phyloP scores from a whole-genome alignment of 2,329 filamentous ascomycete genomes.

The Phaeoacremonium minimum region DNA sequence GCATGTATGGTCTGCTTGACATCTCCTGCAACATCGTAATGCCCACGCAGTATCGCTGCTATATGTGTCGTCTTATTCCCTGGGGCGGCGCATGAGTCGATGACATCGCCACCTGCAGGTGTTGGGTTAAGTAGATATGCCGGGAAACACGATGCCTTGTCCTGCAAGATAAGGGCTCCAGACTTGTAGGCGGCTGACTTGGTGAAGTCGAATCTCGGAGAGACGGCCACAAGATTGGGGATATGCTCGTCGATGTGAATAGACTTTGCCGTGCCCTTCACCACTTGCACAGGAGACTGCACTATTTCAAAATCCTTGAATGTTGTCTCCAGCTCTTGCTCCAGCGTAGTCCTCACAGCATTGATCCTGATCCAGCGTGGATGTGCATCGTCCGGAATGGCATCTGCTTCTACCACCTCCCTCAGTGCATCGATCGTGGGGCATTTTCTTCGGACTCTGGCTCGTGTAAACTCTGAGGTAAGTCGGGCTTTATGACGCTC shows the following conservation, averaged over 20 bases:
- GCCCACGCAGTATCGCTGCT: slow-evolving; percentile 59
- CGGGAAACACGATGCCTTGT: slow-evolving; percentile 96
- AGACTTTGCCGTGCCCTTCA: slow-evolving; percentile 37
- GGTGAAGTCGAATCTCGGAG: slow-evolving; percentile 66
- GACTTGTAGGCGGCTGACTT: slow-evolving; percentile 68
- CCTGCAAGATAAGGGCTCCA: slow-evolving; percentile 84
- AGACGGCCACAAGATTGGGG: slow-evolving; percentile 77
- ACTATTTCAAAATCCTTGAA: slow-evolving; percentile 63
- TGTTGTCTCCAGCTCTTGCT: slow-evolving; percentile 68
- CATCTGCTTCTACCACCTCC: slow-evolving; percentile 49
- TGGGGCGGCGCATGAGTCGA: slow-evolving; percentile 93
- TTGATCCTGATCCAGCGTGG: slow-evolving; percentile 95
- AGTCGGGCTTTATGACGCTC: slow-evolving; percentile 80
- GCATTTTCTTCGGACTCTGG: slow-evolving; percentile 67
- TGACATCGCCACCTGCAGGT: slow-evolving; percentile 65
- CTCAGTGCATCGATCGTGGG: slow-evolving; percentile 64
- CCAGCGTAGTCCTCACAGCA: slow-evolving; percentile 65
- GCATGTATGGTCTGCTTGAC: slow-evolving; percentile 58
- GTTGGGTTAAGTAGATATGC: slow-evolving; percentile 76
- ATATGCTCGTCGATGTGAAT: slow-evolving; percentile 77
- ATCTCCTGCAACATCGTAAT: slow-evolving; percentile 16
- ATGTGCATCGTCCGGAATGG: slow-evolving; percentile 51
- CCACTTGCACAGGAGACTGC: slow-evolving; percentile 51
- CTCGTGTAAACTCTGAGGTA: slow-evolving; percentile 75
- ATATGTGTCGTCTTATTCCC: slow-evolving; percentile 97